phyloP scores from a whole-genome alignment of 2,329 filamentous ascomycete species.

The Didymella pomorum region DNA sequence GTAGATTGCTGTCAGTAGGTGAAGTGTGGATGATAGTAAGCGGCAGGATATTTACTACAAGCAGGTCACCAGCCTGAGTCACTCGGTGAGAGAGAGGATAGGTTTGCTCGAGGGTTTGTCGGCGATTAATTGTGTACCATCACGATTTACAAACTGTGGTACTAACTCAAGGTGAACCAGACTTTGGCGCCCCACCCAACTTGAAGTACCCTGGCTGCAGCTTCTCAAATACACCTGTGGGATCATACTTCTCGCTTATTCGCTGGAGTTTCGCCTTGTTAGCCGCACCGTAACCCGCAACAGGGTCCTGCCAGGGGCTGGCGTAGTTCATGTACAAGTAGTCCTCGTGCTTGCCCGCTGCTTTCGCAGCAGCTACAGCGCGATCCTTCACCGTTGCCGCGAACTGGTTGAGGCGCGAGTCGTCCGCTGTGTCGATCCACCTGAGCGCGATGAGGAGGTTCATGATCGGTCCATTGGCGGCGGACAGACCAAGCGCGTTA shows the following conservation, averaged over 20 bases:
- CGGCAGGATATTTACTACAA: neutral
- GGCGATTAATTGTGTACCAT: neutral
- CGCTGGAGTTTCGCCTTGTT: constrained; percentile 42
- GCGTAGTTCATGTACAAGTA: constrained; percentile 60
- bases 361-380: constrained; percentile 15
- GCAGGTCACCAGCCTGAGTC: neutral
- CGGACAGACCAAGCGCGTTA: constrained; percentile 41
- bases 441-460: constrained; percentile 26
- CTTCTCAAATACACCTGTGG: constrained; percentile 29
- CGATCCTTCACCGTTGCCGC: constrained; percentile 28
- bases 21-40: too few species aligned
- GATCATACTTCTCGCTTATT: constrained; percentile 33
- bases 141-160: too few species aligned
- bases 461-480: constrained; percentile 32
- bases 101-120: neutral
- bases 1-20: neutral
- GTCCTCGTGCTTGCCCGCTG: constrained; percentile 10
- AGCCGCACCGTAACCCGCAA: constrained; percentile 52
- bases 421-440: constrained; percentile 37
- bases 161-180: constrained; percentile 1
- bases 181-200: constrained; percentile 27
- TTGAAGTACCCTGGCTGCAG: constrained; percentile 37
- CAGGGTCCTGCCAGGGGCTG: constrained; percentile 52
- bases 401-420: constrained; percentile 31
- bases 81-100: neutral